Base-by-base conservation (phyloP, 2,329 filamentous ascomycete genomes). In the Fusarium clavum region DNA sequence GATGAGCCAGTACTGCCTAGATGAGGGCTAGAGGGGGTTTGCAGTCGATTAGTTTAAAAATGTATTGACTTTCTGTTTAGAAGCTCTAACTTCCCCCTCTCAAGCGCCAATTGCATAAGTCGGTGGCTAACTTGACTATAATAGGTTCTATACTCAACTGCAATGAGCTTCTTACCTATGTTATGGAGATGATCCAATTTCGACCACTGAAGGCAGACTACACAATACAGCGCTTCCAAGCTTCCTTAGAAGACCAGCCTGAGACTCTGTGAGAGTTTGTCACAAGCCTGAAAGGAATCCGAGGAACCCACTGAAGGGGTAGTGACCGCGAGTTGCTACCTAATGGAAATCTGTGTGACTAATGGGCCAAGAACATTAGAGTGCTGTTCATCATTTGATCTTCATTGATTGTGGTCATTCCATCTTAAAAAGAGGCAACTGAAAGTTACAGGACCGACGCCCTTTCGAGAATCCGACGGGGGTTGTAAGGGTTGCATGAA, bases 391-490 rank as follows among this genome's bases (percentile, higher is more conserved):
- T 14, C 41, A 59, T 63, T 59, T 59, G 41, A 43, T 9, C 9
- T 29, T 11, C 5, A 24, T 3, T 8, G 0, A 9, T 48, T 61
- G 44, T 41, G 44, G 27, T 13, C 27, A 49, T 41, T 5, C 27
- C 14, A 45, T 24, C 8, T 11, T 18, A 5, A 13, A 14, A 40
- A 43, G 27, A 63, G 48, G 55, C 44, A 34, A 9, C 24, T 13
- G 7, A 0, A 2, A 11, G 34, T n/a, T n/a, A 0, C 34, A 20
- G 29, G 1, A 32, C 10, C 4, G n/a, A 34, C 20, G 12, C 8
- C 6, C 4, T 6, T 20, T 45, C 9, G 38, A 3, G 11, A 45
- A 9, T 18, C n/a, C 5, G 16, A 24, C n/a, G 30, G 20, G 48
- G 47, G 14, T 34, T 18, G 24, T 24, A 1, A 45, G 22, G 30